Evolutionary conservation across 768 basidiomycete genomes (phyloP).

Genomic region (Melanogaster broomeanus): DNA sequence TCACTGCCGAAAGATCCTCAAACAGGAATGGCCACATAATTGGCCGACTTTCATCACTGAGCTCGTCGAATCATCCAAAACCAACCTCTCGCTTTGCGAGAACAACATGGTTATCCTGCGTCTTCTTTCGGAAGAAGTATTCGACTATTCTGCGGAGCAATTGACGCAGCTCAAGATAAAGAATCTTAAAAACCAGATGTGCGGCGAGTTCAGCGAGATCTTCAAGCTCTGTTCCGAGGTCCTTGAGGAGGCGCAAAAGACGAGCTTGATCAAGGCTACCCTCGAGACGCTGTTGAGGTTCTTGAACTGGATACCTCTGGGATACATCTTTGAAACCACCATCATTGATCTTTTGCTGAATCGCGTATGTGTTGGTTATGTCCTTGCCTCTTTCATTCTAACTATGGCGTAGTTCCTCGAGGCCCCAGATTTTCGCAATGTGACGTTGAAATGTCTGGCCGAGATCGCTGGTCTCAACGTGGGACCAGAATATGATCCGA

Average conservation of each 20-base stretch:
- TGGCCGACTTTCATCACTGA: conserved; percentile 98
- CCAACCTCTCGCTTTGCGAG: conserved; percentile 94
- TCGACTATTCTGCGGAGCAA: conserved; percentile 97
- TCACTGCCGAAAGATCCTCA: conserved; percentile 70
- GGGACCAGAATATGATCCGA: conserved; percentile 95
- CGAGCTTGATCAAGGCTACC: conserved; percentile 90
- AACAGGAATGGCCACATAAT: conserved; percentile 99
- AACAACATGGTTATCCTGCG: conserved; percentile 99
- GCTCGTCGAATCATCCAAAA: conserved; percentile 96
- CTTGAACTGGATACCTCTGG: conserved; percentile 98
- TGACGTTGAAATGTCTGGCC: conserved; percentile 94
- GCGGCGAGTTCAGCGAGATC: conserved; percentile 94
- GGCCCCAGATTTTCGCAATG: conserved; percentile 94
- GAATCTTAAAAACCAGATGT: conserved; percentile 97
- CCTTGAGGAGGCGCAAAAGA: conserved; percentile 94
- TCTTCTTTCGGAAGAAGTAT: conserved; percentile 97
- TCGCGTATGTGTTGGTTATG: conserved; percentile 59
- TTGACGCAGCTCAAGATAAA: conserved; percentile 99
- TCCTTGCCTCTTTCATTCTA: conserved; percentile 11
- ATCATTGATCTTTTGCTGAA: conserved; percentile 93
- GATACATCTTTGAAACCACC: conserved; percentile 98
- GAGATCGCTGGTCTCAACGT: conserved; percentile 96
- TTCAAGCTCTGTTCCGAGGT: conserved; percentile 98
- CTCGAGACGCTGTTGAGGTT: conserved; percentile 94
- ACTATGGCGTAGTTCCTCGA: conserved; percentile 78